Evolutionary conservation across 2,329 filamentous ascomycete species (phyloP).

Genomic region (Venturia nashicola): DNA sequence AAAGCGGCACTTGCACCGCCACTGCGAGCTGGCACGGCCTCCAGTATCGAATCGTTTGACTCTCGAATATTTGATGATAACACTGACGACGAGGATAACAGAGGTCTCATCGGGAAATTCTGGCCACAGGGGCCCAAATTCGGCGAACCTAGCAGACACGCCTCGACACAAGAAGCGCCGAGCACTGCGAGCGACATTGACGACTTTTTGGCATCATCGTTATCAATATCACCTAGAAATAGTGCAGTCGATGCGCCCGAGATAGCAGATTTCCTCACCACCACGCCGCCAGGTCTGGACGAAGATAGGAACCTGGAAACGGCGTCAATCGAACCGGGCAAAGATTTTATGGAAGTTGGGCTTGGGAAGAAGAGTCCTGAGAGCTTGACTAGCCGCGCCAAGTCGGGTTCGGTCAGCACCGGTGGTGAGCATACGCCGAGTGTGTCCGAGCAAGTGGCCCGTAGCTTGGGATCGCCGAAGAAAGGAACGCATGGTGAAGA

Average conservation of each 20-base stretch:
- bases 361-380: not conserved
- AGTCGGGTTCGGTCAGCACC: not conserved
- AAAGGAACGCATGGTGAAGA: not conserved
- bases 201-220: not conserved
- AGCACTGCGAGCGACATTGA: not conserved
- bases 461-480: constrained; percentile 1
- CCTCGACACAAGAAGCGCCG: not conserved
- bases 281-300: constrained; percentile 18
- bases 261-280: constrained; percentile 24
- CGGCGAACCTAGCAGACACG: not conserved
- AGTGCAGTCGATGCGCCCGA: constrained; percentile 24
- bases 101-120: not conserved
- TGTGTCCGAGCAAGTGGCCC: constrained; percentile 2
- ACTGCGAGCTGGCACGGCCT: not conserved
- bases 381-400: not conserved
- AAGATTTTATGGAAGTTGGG: constrained; percentile 1
- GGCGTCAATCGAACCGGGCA: not conserved
- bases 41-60: not conserved
- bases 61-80: constrained; percentile 1
- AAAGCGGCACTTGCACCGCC: not conserved
- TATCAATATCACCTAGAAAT: not conserved
- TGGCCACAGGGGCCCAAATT: constrained; percentile 3
- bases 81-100: constrained; percentile 5
- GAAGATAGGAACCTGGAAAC: constrained; percentile 17
- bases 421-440: not conserved